Percentiles rank a stretch among this genome's conserved stretches.
phyloP scores from a whole-genome alignment of 1,284 basidiomycete species.

The Violaceomyces palustris region DNA sequence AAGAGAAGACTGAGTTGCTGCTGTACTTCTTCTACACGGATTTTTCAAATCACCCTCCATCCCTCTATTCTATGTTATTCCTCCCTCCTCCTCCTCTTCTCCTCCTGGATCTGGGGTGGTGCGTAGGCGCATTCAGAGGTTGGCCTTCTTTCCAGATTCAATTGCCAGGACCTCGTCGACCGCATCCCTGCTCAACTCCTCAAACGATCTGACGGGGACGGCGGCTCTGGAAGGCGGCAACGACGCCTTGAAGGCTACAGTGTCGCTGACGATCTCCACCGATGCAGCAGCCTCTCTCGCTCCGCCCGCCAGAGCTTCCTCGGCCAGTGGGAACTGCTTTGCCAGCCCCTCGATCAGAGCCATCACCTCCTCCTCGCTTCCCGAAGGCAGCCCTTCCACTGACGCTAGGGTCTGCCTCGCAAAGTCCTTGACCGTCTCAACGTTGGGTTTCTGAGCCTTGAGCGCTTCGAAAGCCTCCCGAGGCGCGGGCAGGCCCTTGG shows the following conservation, averaged over 20 bases:
- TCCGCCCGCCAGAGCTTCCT: conserved; percentile 57
- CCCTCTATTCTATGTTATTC: no score
- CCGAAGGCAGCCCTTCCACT: conserved; percentile 49
- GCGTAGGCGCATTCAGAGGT: no score
- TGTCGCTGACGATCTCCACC: conserved; percentile 62
- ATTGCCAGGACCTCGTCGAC: conserved; percentile 11
- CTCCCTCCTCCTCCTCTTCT: no score
- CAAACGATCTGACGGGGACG: conserved; percentile 50
- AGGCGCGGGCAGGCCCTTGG: conserved; percentile 60
- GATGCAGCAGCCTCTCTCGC: conserved; percentile 57
- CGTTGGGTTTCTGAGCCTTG: conserved; percentile 57
- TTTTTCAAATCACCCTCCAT: no score
- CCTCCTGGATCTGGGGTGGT: no score
- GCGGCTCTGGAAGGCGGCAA: conserved; percentile 57
- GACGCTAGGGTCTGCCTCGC: conserved; percentile 45
- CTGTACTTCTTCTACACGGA: no score
- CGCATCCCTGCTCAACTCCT: conserved; percentile 23
- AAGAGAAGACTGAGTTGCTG: no score
- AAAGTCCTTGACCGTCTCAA: conserved; percentile 42
- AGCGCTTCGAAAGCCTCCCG: conserved; percentile 58
- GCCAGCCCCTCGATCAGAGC: conserved; percentile 62
- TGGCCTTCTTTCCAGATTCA: no score
- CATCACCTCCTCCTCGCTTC: conserved; percentile 59
- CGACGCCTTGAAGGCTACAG: conserved; percentile 66
- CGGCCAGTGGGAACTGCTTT: conserved; percentile 57